A percentile compares a stretch with the other conserved stretches of the same genome.
phyloP scores from a whole-genome alignment of 1,139 yeast species.

The Sugiyamaella pinicola region DNA sequence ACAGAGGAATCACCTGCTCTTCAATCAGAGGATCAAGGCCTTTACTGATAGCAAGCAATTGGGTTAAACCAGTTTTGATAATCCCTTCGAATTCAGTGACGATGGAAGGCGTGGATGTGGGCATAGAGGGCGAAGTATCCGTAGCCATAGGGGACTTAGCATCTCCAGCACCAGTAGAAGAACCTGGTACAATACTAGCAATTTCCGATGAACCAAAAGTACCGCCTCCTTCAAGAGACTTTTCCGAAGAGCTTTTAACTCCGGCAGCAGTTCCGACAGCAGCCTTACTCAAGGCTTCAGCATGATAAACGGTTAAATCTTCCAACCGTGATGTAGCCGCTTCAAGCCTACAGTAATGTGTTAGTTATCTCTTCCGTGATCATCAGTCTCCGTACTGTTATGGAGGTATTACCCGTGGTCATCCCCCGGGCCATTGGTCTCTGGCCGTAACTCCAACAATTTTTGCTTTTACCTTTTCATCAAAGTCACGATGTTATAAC shows the following conservation, averaged over 20 bases:
- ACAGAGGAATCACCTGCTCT: constrained; percentile 59
- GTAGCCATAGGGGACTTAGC: constrained; percentile 25
- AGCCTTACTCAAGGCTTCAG: constrained; percentile 45
- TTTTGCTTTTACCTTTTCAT: constrained; percentile 57
- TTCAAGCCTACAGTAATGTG: constrained; percentile 59
- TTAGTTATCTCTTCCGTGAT: background rate
- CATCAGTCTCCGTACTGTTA: background rate
- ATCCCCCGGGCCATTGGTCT: too few relatives aligned
- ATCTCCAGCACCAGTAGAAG: constrained; percentile 21
- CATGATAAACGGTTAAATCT: constrained; percentile 81
- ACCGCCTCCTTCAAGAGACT: constrained; percentile 12
- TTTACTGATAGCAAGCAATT: constrained; percentile 61
- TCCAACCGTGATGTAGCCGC: constrained; percentile 93
- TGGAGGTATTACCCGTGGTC: too few relatives aligned
- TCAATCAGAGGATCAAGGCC: constrained; percentile 65
- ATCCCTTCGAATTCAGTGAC: constrained; percentile 56
- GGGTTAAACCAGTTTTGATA: constrained; percentile 55
- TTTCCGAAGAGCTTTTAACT: constrained; percentile 42
- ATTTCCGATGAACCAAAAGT: constrained; percentile 21
- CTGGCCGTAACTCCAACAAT: too few relatives aligned
- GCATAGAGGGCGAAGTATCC: constrained; percentile 21
- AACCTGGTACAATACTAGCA: constrained; percentile 27
- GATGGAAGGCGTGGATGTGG: constrained; percentile 28
- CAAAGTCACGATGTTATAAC: constrained; percentile 78
- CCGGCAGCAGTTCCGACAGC: constrained; percentile 25